Conservation (phyloP, 768 basidiomycete species). For the Leccinum subtestaceum region DNA sequence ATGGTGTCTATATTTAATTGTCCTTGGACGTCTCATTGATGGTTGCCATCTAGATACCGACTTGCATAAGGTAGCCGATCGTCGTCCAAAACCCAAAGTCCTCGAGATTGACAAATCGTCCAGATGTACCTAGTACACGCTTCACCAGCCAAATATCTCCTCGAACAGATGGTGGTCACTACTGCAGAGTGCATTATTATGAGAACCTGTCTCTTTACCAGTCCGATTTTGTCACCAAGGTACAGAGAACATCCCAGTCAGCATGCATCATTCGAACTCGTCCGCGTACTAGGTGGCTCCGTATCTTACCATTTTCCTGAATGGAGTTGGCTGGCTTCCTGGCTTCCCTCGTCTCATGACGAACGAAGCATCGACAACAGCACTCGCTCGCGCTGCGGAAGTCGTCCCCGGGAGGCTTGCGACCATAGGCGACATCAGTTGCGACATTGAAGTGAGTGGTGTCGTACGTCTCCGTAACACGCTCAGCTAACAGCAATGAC, state of each 20-base stretch:
- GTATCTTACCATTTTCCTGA: constrained; percentile 51
- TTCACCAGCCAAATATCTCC: constrained; percentile 64
- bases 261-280: not conserved
- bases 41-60: constrained; percentile 44
- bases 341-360: constrained; percentile 79
- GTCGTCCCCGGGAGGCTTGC: no score
- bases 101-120: not conserved
- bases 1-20: constrained; percentile 11
- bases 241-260: constrained; percentile 24
- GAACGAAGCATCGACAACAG: constrained; percentile 36
- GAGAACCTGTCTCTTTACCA: constrained; percentile 59
- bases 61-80: constrained; percentile 48
- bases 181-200: constrained; percentile 28
- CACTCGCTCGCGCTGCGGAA: no score
- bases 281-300: constrained; percentile 62
- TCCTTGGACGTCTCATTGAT: not conserved
- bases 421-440: constrained; percentile 54
- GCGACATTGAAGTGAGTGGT: constrained; percentile 67
- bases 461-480: not conserved
- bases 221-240: constrained; percentile 69
- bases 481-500: not conserved
- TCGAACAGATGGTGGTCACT: constrained; percentile 37
- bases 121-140: constrained; percentile 79
- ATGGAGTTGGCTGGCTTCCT: constrained; percentile 83
- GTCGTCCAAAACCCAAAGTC: not conserved